Evolutionary conservation across 1,284 basidiomycete genomes (phyloP), one percentile per base, ranked within the genome.

Genomic region (Vanrija humicola): DNA sequence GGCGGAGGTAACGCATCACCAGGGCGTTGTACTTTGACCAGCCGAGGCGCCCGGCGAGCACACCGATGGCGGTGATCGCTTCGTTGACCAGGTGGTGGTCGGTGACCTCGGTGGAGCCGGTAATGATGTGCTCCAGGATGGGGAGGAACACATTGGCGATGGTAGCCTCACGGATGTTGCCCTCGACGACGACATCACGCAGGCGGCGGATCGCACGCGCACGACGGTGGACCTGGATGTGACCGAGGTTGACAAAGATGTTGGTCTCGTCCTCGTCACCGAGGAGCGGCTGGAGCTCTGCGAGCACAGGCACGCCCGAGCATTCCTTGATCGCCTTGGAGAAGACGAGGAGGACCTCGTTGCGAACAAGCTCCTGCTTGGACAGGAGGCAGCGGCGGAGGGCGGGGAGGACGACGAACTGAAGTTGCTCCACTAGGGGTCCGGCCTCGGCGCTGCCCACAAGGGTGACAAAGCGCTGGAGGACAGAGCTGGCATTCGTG

Each of bases 171-270:
- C 85, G 81, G 46, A 98, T 74, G 16, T 79, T 78, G 1, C 85
- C 85, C 52, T 85, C 82, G n/a, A 86, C 83, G 53, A 86, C 87
- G 52, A 86, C 83, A 47, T 97, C 91, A 0, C 85, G 86, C 14
- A 99, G 82, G 29, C 94, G 83, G 28, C 88, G 85, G 38, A 98
- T 80, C 0, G 96, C 95, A 61, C 96, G 82, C 1, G 87, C 86
- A 19, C 95, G 85, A 55, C 95, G 86, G 74, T 98, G 95, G 5
- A 89, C 79, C 77, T 98, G 96, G 50, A 98, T 86, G 73, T 99
- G 96, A 62, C 89, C 84, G 50, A 98, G 85, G 75, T 99, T 98
- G 79, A 87, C 87, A 82, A 99, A 98, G 78, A 98, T 95, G 72
- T 88, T 94, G 26, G 91, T 93, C 73, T 98, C 96, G 46, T 90